Percentiles rank a stretch among this genome's conserved stretches.
phyloP scores from a whole-genome alignment of 768 basidiomycete genomes.

The Mycena sanguinolenta region DNA sequence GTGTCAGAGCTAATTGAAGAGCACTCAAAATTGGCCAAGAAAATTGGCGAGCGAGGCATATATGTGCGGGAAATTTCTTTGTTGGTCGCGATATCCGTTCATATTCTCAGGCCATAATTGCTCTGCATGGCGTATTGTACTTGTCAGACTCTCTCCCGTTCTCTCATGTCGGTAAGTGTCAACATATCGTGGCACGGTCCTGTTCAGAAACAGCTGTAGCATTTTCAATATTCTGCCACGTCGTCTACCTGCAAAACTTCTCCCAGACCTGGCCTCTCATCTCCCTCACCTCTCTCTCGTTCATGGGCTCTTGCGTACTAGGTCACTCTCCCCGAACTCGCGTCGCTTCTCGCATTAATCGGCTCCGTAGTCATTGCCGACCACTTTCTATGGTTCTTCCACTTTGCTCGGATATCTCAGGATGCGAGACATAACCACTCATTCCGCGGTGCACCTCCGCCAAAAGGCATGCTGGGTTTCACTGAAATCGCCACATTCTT shows the following conservation, averaged over 20 bases:
- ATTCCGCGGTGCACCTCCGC: conserved; percentile 56
- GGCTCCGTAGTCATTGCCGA: conserved; percentile 78
- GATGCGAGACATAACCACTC: conserved; percentile 68
- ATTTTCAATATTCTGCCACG: conserved; percentile 80
- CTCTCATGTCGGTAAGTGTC: conserved; percentile 56
- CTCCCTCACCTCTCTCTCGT: conserved; percentile 86
- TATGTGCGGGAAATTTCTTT: conserved; percentile 72
- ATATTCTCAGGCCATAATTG: conserved; percentile 76
- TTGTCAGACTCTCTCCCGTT: conserved; percentile 87
- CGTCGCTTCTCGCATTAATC: conserved; percentile 71
- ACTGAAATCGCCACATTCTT: conserved; percentile 88
- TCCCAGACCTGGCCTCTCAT: conserved; percentile 92
- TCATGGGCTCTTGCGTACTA: conserved; percentile 86
- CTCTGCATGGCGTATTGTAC: conserved; percentile 82
- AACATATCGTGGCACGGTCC: neutral
- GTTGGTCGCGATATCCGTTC: conserved; percentile 6
- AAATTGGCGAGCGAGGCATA: conserved; percentile 85
- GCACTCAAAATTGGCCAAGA: conserved; percentile 86
- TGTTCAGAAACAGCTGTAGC: neutral
- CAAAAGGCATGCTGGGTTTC: conserved; percentile 60
- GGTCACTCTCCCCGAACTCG: conserved; percentile 73
- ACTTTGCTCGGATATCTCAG: conserved; percentile 84
- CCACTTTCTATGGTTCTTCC: conserved; percentile 97
- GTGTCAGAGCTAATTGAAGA: conserved; percentile 96
- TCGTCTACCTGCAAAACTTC: conserved; percentile 95